Conservation (phyloP, 108 stramenopile genomes). For the Cyclotella choctawhatcheeana region DNA sequence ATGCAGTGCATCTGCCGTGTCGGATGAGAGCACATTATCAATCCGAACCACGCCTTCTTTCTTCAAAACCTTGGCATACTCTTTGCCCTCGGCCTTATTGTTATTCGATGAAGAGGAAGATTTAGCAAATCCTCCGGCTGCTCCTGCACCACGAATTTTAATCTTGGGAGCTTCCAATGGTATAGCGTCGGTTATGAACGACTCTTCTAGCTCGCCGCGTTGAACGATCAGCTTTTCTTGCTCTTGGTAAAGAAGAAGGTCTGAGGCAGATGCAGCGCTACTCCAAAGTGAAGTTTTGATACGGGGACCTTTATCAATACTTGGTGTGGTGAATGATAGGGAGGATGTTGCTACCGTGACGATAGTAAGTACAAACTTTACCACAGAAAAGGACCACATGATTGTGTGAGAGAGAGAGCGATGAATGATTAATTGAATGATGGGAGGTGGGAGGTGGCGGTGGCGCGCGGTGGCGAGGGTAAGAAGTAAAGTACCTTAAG, state of each 20-base stretch:
- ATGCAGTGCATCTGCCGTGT: slow-evolving; percentile 62
- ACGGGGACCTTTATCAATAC: too few species aligned
- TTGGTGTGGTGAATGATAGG: too few species aligned
- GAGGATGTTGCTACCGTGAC: too few species aligned
- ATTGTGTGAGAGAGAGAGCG: too few species aligned
- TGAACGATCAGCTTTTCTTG: slow-evolving; percentile 69
- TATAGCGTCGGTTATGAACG: slow-evolving; percentile 50
- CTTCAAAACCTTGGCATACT: slow-evolving; percentile 62
- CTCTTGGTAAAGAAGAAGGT: slow-evolving; percentile 70
- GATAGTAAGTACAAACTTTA: too few species aligned
- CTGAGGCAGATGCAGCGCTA: slow-evolving; percentile 23
- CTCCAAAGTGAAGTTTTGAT: not conserved
- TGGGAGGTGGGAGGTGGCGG: too few species aligned
- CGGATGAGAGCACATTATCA: slow-evolving; percentile 62
- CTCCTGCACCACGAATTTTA: slow-evolving; percentile 51
- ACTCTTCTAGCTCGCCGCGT: slow-evolving; percentile 63
- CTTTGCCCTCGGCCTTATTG: slow-evolving; percentile 25
- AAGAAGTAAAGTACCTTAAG: too few species aligned
- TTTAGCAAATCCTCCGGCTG: slow-evolving; percentile 59
- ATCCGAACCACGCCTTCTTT: slow-evolving; percentile 79
- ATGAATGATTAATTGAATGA: too few species aligned
- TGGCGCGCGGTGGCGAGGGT: too few species aligned
- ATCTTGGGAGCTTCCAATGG: slow-evolving; percentile 37
- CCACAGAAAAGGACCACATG: too few species aligned
- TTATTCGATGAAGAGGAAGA: slow-evolving; percentile 8